Evolutionary conservation across 2,329 filamentous ascomycete species (phyloP), one percentile per base, ranked within the genome.

Genomic region (Alternaria consortialis): DNA sequence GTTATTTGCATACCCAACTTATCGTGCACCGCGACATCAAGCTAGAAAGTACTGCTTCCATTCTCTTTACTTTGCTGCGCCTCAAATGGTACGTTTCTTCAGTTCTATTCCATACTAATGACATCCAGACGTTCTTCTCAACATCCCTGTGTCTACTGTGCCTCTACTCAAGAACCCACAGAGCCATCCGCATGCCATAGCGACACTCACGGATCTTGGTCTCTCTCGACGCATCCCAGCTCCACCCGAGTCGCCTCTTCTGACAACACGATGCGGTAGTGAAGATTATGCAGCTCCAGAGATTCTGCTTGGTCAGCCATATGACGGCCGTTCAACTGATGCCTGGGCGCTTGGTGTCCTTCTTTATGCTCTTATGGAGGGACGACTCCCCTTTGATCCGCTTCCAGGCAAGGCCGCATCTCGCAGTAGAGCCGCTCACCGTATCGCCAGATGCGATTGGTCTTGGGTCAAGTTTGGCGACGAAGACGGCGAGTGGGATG

Each of bases 11-110:
- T 79, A 84, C 87, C 55, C 84, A 91, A 71, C 90, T 88, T 68
- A 97, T 99, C 75, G 94, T 98, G 55, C 95, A 99, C 77, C 89
- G 95, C 62, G 95, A 99, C 79, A 96, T 99, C 80, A 99, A 99
- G 81, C 89, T 99, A 60, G 95, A 99, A 84, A 99, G 92, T 95
- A 86, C 80, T 89, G 84, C 62, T 66, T 65, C 65, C 66, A 61
- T 36, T 53, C 69, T 62, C 61, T 68, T 46, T 60, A 53, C 58
- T 48, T 44, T 56, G 44, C 58, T 43, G 29, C 44, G 40, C 25
- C 36, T 48, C 42, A 44, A 34, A 20, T 65, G 61, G 70, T 74
- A 69, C 67, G 66, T 70, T 62, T 53, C 57, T 53, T 69, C 47
- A 61, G 63, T 53, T 63, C 53, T 58, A 58, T 61, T 65, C 58